Conservation (phyloP, 768 basidiomycete genomes). For the Boletus rubroflammeus region DNA sequence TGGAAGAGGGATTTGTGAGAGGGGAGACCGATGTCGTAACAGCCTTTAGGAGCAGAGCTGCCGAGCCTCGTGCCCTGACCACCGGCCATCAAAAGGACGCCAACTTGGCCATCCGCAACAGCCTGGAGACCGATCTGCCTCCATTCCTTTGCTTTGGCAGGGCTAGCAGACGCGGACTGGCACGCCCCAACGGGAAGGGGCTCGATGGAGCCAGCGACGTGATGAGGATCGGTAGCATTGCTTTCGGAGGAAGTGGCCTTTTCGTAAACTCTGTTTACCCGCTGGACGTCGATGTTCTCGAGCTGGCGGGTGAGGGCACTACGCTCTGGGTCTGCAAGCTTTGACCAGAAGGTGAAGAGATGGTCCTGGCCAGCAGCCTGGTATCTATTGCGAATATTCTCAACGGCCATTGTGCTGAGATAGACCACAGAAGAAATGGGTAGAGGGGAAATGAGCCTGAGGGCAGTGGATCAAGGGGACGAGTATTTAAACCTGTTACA, state of each 20-base stretch:
- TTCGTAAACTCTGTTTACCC: slow-evolving; percentile 85
- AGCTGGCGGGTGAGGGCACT: slow-evolving; percentile 66
- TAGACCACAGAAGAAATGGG: not conserved
- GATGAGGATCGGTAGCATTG: slow-evolving; percentile 38
- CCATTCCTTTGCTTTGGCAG: slow-evolving; percentile 69
- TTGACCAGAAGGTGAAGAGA: slow-evolving; percentile 83
- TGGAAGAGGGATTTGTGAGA: slow-evolving; percentile 95
- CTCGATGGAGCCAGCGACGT: slow-evolving; percentile 53
- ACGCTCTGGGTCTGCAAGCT: slow-evolving; percentile 63
- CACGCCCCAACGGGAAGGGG: slow-evolving; percentile 79
- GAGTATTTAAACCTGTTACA: slow-evolving; percentile 11
- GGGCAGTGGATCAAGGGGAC: not conserved
- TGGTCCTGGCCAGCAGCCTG: slow-evolving; percentile 82
- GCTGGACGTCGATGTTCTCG: slow-evolving; percentile 75
- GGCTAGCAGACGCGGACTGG: slow-evolving; percentile 54
- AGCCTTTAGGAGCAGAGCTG: slow-evolving; percentile 90
- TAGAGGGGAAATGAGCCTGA: not conserved
- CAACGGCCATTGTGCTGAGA: slow-evolving; percentile 45
- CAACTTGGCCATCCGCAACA: slow-evolving; percentile 78
- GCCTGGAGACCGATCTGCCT: slow-evolving; percentile 74
- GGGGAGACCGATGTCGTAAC: slow-evolving; percentile 94
- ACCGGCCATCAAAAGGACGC: slow-evolving; percentile 96
- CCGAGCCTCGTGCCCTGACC: slow-evolving; percentile 96
- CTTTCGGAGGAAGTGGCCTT: slow-evolving; percentile 71
- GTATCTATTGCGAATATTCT: slow-evolving; percentile 60